These are phyloP conservation scores for Mycena haematopus DNA, from an alignment of 768 basidiomycete species.

Conservation along the genomic window DNA sequence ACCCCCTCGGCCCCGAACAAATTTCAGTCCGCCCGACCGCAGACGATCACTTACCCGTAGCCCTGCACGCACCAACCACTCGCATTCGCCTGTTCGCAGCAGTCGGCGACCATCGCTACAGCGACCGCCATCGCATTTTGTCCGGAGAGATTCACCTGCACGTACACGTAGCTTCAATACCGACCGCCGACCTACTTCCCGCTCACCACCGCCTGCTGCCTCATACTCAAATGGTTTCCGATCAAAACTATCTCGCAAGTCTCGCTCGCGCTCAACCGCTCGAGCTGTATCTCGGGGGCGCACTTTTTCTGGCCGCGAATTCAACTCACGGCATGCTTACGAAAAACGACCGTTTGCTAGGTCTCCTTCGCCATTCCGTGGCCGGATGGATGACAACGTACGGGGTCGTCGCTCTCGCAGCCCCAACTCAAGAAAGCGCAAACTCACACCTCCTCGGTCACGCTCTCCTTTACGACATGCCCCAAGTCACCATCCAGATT, in stretches of 20 bases:
- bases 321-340: conserved; percentile 14
- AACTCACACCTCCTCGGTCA: conserved; percentile 8
- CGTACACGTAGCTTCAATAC: conserved; percentile 16
- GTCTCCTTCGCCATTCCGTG: conserved; percentile 19
- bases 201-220: conserved; percentile 17
- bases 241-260: not conserved
- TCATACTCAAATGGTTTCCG: conserved; percentile 10
- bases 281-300: conserved; percentile 9
- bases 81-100: conserved; percentile 8
- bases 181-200: conserved; percentile 3
- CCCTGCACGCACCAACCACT: conserved; percentile 6
- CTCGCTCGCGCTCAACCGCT: conserved; percentile 8
- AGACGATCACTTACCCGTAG: conserved; percentile 11
- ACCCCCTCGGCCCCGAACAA: conserved; percentile 13
- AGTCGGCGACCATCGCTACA: not conserved
- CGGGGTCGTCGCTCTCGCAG: conserved; percentile 11
- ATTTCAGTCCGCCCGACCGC: not conserved
- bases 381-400: conserved; percentile 4
- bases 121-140: conserved; percentile 1
- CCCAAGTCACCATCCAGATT: not conserved
- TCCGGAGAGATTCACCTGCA: conserved; percentile 2
- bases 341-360: conserved; percentile 19
- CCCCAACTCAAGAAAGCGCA: conserved; percentile 16
- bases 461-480: not conserved
- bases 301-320: conserved; percentile 6